Evolutionary conservation across 768 basidiomycete genomes (phyloP), one percentile per base, ranked within the genome.

Genomic region (Naematelia aurantialba): DNA sequence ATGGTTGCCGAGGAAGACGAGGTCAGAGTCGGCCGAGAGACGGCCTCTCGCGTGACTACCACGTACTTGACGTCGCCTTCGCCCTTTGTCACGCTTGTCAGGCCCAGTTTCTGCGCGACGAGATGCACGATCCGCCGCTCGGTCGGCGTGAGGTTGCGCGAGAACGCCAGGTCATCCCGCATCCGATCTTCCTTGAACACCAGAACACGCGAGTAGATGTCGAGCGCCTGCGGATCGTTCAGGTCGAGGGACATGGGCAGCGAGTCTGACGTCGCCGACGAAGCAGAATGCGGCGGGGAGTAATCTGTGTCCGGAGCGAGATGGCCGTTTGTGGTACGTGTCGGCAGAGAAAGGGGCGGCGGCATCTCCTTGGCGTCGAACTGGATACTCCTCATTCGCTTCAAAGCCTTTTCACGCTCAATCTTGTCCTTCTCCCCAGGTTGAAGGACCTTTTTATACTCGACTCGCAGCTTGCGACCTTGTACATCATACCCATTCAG

Each of bases 371-470:
- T 65, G 27, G 65, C 59, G 51, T 67, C 89, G 27, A 96, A 78
- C 74, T 97, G 92, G 85, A 96, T 94, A 47, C 89, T 92, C 66
- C 90, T 87, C 93, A 99, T 99, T 61, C 96, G 84, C 64, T 93
- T 88, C 62, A 99, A 85, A 1, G 96, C 96, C 81, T 99, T 99
- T 81, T 98, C 94, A 58, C 94, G 81, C 78, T 99, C 96, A 73
- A 98, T 99, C 58, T 91, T 85, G 74, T 99, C 96, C 80, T 99
- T 99, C 79, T 99, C 96, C 50, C 94, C 93, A 2, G 93, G 92
- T 77, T 97, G 93, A n/a, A 99, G 80, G 5, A 97, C 94, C 79
- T 97, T 97, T 82, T 99, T 99, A 82, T 98, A 98, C 79, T 99
- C 96, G 56, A 97, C 94, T 45, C 96, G 88, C 52, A 99, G 82